phyloP scores from a whole-genome alignment of 164 flowering plant species.

The Kingdonia uniflora region DNA sequence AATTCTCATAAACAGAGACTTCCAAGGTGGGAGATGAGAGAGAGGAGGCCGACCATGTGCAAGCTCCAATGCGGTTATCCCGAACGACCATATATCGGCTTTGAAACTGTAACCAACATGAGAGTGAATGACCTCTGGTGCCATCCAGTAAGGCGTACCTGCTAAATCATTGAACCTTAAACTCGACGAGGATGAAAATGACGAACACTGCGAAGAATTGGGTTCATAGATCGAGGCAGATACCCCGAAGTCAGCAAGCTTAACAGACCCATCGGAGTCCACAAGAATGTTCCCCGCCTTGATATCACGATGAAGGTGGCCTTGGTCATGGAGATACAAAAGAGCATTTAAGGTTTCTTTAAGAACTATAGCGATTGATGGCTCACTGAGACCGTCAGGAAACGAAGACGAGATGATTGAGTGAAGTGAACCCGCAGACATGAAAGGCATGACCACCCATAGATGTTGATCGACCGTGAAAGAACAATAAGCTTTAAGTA shows the following conservation, averaged over 20 bases:
- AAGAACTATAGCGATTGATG: constrained; percentile 49
- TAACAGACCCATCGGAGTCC: constrained; percentile 49
- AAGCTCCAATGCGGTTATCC: constrained; percentile 76
- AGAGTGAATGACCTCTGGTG: constrained; percentile 84
- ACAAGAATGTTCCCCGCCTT: constrained; percentile 75
- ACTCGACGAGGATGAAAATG: constrained; percentile 14
- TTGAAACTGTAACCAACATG: constrained; percentile 62
- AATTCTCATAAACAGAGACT: constrained; percentile 58
- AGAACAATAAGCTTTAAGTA: constrained; percentile 64
- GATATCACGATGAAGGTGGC: constrained; percentile 68
- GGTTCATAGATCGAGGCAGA: constrained; percentile 64
- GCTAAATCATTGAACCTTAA: constrained; percentile 43
- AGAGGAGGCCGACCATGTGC: constrained; percentile 86
- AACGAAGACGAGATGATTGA: constrained; percentile 56
- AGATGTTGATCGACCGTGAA: constrained; percentile 61
- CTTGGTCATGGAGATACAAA: constrained; percentile 68
- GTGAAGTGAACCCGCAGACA: constrained; percentile 74
- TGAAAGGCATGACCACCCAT: constrained; percentile 94
- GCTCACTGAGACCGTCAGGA: constrained; percentile 56
- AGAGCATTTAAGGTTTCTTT: constrained; percentile 54
- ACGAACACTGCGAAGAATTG: constrained; percentile 9
- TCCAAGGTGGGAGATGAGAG: constrained; percentile 68
- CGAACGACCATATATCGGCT: constrained; percentile 94
- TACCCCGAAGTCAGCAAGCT: constrained; percentile 73
- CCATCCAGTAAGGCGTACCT: constrained; percentile 86